Conservation (phyloP, 768 basidiomycete genomes). For the Tulasnella sp. region DNA sequence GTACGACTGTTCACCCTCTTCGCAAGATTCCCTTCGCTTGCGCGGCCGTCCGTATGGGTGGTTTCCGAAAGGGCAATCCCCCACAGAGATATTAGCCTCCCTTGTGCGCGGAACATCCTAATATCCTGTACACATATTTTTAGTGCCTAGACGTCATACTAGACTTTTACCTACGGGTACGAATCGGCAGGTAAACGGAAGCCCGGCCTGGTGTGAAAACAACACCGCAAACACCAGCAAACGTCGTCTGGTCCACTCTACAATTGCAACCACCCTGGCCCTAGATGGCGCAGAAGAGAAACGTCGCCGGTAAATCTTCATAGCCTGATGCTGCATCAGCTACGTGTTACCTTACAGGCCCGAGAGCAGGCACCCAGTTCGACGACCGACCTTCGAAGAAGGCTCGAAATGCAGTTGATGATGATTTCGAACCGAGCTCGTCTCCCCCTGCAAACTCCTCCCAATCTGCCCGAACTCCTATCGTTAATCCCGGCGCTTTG, state of each 20-base stretch:
- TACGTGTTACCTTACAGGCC: neutral
- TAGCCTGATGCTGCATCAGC: neutral
- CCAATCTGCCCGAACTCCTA: slow-evolving; percentile 56
- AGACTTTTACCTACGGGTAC: no score
- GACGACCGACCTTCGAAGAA: slow-evolving; percentile 26
- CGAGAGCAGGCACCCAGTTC: slow-evolving; percentile 16
- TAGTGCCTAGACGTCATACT: no score
- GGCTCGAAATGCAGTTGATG: slow-evolving; percentile 16
- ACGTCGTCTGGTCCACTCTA: neutral
- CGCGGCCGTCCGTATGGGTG: no score
- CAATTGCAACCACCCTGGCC: slow-evolving; percentile 1
- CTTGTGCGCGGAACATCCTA: no score
- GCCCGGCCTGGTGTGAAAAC: no score
- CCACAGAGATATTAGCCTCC: no score
- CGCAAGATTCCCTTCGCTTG: no score
- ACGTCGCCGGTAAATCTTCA: slow-evolving; percentile 13
- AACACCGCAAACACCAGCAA: slow-evolving; percentile 8
- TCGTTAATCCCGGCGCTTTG: slow-evolving; percentile 80
- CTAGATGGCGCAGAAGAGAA: slow-evolving; percentile 24
- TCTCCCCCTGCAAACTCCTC: slow-evolving; percentile 5
- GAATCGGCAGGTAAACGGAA: no score
- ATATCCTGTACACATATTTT: no score
- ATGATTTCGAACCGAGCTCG: slow-evolving; percentile 2
- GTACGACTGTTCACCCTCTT: no score
- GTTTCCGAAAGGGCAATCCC: no score